phyloP scores from a whole-genome alignment of 495 filamentous ascomycete genomes.

The Hamigera avellanea region DNA sequence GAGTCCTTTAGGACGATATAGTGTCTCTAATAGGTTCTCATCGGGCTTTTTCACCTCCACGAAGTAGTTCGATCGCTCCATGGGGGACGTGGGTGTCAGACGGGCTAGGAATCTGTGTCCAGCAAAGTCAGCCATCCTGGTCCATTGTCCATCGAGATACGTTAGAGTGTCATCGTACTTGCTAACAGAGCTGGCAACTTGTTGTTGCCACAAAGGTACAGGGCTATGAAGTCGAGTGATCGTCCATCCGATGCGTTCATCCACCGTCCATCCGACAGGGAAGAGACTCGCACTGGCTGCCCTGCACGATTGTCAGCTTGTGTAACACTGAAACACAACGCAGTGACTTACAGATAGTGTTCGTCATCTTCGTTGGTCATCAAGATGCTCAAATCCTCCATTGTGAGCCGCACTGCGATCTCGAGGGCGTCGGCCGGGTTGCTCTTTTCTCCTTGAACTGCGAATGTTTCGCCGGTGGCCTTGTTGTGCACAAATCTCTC shows the following conservation, averaged over 20 bases:
- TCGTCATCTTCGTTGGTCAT: constrained; percentile 36
- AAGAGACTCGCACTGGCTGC: constrained; percentile 47
- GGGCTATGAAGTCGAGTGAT: constrained; percentile 40
- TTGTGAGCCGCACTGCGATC: constrained; percentile 42
- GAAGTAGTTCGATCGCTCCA: constrained; percentile 46
- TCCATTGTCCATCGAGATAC: no score
- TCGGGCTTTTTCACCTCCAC: constrained; percentile 34
- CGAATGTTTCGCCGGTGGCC: constrained; percentile 37
- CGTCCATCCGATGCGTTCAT: constrained; percentile 42
- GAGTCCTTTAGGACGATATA: constrained; percentile 23
- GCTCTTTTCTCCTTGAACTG: constrained; percentile 18
- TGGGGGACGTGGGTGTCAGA: constrained; percentile 31
- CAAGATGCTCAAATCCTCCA: constrained; percentile 47
- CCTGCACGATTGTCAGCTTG: constrained; percentile 11
- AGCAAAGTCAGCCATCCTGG: not conserved
- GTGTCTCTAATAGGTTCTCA: constrained; percentile 30
- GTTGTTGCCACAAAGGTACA: constrained; percentile 43
- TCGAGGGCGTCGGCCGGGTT: constrained; percentile 37
- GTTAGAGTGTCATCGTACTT: no score
- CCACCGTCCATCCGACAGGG: constrained; percentile 44
- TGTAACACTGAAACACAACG: no score
- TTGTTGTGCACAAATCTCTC: constrained; percentile 31
- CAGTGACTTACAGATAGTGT: constrained; percentile 35
- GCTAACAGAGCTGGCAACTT: constrained; percentile 38
- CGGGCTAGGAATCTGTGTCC: constrained; percentile 33